Evolutionary conservation across 1,284 basidiomycete genomes (phyloP).

Genomic region (Naganishia sp.): DNA sequence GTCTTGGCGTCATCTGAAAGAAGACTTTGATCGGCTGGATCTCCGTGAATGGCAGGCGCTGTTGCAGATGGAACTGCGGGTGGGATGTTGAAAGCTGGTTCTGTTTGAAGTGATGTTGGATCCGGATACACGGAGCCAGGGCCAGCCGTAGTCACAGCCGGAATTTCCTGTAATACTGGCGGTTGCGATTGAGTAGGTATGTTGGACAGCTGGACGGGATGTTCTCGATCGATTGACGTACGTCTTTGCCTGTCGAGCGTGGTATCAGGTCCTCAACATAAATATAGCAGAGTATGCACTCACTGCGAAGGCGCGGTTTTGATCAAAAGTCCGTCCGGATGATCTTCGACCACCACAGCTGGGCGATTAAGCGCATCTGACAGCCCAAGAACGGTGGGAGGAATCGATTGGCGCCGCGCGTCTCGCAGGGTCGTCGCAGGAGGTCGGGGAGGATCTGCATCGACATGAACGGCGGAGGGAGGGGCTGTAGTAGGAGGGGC

Average conservation of each 20-base stretch:
- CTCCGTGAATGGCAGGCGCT: not conserved
- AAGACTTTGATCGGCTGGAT: not conserved
- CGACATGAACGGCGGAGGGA: constrained; percentile 2
- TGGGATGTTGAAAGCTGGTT: not conserved
- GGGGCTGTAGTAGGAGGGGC: constrained; percentile 12
- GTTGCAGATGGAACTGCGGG: not conserved
- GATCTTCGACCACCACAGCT: constrained; percentile 10
- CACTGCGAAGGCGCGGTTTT: constrained; percentile 14
- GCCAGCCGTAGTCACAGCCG: not conserved
- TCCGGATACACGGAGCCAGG: not conserved
- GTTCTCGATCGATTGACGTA: constrained; percentile 11
- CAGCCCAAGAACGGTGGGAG: constrained; percentile 8
- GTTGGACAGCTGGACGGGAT: constrained; percentile 10
- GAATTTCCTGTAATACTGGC: constrained; percentile 4
- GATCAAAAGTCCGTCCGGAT: constrained; percentile 8
- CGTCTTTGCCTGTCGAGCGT: not conserved
- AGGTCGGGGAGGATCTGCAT: not conserved
- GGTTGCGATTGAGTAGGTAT: constrained; percentile 14
- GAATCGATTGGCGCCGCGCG: not conserved
- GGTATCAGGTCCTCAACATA: not conserved
- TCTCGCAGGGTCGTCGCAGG: not conserved
- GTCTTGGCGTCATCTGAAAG: not conserved
- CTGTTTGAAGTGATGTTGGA: not conserved
- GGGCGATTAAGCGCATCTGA: constrained; percentile 16
- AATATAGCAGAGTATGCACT: not conserved